Conservation (phyloP, 768 basidiomycete species). For the Termitomyces sp. region DNA sequence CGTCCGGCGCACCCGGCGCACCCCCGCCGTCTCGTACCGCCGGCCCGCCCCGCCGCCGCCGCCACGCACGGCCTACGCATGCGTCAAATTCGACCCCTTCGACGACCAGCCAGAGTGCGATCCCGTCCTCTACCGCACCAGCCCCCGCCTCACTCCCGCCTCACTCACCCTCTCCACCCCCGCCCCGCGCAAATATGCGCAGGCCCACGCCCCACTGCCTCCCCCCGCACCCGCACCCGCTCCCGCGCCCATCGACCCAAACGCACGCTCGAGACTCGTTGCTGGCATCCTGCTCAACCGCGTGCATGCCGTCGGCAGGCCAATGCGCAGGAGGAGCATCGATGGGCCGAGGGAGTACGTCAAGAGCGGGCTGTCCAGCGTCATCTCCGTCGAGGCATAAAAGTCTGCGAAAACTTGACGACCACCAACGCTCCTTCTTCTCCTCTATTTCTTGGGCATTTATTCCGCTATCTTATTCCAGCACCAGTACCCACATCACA, state of each 20-base stretch:
- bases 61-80: slow-evolving; percentile 9
- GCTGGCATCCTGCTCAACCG: slow-evolving; percentile 57
- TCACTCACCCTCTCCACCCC: neutral
- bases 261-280: slow-evolving; percentile 46
- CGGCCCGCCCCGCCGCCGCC: slow-evolving; percentile 8
- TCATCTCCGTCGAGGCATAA: slow-evolving; percentile 43
- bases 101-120: slow-evolving; percentile 9
- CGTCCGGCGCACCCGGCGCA: slow-evolving; percentile 11
- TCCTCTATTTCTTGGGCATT: neutral
- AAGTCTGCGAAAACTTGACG: neutral
- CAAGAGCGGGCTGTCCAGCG: slow-evolving; percentile 50
- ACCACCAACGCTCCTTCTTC: neutral
- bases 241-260: slow-evolving; percentile 13
- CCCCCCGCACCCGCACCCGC: neutral
- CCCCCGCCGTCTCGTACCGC: slow-evolving; percentile 6
- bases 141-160: neutral
- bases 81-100: slow-evolving; percentile 22
- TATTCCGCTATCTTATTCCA: slow-evolving; percentile 4
- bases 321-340: slow-evolving; percentile 41
- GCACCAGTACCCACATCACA: neutral
- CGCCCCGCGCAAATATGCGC: slow-evolving; percentile 7
- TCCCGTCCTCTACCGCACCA: neutral
- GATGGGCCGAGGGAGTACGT: slow-evolving; percentile 39
- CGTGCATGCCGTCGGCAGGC: slow-evolving; percentile 48
- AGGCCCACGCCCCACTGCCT: neutral